These are phyloP conservation scores for Anthracocystis panici-leucophaei DNA, from an alignment of 1,284 basidiomycete genomes.

Conservation along the genomic window DNA sequence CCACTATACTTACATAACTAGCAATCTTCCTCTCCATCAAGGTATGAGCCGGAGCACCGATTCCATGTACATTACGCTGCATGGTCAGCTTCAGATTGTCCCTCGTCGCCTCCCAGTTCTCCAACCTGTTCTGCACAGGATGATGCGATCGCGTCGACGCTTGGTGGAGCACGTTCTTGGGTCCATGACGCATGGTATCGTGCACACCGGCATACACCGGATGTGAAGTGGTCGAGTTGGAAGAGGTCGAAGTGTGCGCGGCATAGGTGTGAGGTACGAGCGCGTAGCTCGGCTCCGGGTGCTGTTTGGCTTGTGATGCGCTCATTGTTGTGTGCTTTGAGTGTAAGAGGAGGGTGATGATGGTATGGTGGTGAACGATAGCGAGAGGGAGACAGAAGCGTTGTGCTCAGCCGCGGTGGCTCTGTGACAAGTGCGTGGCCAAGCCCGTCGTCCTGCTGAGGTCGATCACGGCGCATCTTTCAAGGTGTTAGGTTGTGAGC, in stretches of 20 bases:
- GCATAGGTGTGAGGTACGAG: conserved; percentile 51
- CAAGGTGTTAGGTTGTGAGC: conserved; percentile 6
- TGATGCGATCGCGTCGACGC: conserved; percentile 53
- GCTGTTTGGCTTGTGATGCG: conserved; percentile 29
- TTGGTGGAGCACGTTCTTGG: conserved; percentile 55
- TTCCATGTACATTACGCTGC: conserved; percentile 84
- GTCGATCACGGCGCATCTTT: conserved; percentile 27
- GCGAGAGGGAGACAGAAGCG: neutral
- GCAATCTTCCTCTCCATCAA: conserved; percentile 95
- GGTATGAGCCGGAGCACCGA: conserved; percentile 86
- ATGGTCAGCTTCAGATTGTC: conserved; percentile 86
- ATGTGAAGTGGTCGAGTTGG: conserved; percentile 55
- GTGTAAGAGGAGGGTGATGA: neutral
- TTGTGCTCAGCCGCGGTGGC: conserved; percentile 13
- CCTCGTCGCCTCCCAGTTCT: conserved; percentile 86
- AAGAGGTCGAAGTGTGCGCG: conserved; percentile 35
- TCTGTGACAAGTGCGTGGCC: too few relatives aligned
- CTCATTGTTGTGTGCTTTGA: conserved; percentile 11
- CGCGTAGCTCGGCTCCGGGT: conserved; percentile 40
- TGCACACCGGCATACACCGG: conserved; percentile 62
- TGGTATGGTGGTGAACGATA: neutral
- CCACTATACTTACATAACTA: conserved; percentile 74
- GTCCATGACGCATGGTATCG: conserved; percentile 66
- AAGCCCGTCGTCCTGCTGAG: too few relatives aligned
- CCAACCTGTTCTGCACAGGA: conserved; percentile 65